A percentile compares a stretch with the other conserved stretches of the same genome.
These are phyloP conservation scores for Penicillium pancosmium DNA, from an alignment of 495 filamentous ascomycete species.

Conservation along the genomic window DNA sequence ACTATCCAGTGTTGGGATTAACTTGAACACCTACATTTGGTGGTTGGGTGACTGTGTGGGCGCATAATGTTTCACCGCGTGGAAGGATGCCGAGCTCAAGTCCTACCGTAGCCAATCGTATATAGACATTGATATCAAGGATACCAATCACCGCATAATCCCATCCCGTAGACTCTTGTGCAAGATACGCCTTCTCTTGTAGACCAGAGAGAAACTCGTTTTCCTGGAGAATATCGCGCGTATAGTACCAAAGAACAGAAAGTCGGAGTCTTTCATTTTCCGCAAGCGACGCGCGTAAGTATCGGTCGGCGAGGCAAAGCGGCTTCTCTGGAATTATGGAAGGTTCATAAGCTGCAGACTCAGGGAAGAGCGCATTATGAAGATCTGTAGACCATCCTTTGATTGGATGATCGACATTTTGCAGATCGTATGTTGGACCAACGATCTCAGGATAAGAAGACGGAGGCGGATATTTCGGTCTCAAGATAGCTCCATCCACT, in stretches of 20 bases:
- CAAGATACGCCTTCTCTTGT: slow-evolving; percentile 20
- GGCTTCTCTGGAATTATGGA: slow-evolving; percentile 7
- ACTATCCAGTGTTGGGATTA: neutral
- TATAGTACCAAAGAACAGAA: slow-evolving; percentile 24
- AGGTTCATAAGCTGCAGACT: slow-evolving; percentile 2
- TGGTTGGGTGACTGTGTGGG: slow-evolving; percentile 22
- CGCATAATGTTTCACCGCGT: slow-evolving; percentile 21
- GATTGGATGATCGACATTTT: slow-evolving; percentile 19
- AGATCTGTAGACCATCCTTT: slow-evolving; percentile 6
- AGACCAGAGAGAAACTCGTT: slow-evolving; percentile 16
- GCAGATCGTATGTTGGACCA: slow-evolving; percentile 18
- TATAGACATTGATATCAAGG: slow-evolving; percentile 19
- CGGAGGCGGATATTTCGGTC: slow-evolving; percentile 9
- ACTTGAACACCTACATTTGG: slow-evolving; percentile 16
- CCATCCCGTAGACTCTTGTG: slow-evolving; percentile 20
- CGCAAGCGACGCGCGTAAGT: slow-evolving; percentile 13
- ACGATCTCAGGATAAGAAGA: slow-evolving; percentile 10
- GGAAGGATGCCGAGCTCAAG: slow-evolving; percentile 21
- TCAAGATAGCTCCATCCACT: slow-evolving; percentile 16
- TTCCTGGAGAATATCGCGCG: slow-evolving; percentile 15
- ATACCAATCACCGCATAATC: slow-evolving; percentile 21
- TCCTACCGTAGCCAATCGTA: slow-evolving; percentile 19
- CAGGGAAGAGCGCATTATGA: slow-evolving; percentile 11
- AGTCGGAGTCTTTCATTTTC: slow-evolving; percentile 22
- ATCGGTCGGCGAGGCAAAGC: slow-evolving; percentile 1